These are phyloP conservation scores for Turnera subulata DNA, from an alignment of 345 rosid genomes.

Conservation along the genomic window DNA sequence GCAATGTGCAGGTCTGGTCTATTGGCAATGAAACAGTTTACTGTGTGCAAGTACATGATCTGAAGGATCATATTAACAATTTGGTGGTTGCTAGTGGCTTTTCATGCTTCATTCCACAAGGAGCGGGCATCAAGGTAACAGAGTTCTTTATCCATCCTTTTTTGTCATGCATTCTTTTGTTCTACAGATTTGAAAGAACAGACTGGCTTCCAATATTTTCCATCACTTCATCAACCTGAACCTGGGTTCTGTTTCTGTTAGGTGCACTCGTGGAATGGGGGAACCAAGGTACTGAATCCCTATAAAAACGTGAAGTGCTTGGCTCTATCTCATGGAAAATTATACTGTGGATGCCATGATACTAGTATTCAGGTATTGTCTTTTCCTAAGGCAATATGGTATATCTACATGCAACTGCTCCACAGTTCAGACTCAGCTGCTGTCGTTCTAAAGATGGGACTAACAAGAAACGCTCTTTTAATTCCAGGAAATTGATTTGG, in stretches of 20 bases:
- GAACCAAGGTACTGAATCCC: slow-evolving; percentile 45
- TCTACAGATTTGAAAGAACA: no score
- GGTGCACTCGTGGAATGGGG: slow-evolving; percentile 67
- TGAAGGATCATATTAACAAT: slow-evolving; percentile 61
- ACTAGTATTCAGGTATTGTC: slow-evolving; percentile 52
- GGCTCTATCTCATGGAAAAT: slow-evolving; percentile 49
- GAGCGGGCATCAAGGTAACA: slow-evolving; percentile 65
- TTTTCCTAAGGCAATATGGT: neutral
- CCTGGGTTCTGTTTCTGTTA: slow-evolving; percentile 9
- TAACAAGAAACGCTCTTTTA: neutral
- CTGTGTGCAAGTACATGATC: slow-evolving; percentile 54
- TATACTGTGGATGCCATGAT: slow-evolving; percentile 73
- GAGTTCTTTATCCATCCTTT: neutral
- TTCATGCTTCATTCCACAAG: slow-evolving; percentile 64
- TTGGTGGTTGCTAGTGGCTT: slow-evolving; percentile 44
- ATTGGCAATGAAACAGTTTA: slow-evolving; percentile 32
- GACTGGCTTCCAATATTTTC: neutral
- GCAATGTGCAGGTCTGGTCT: slow-evolving; percentile 48
- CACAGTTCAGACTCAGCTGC: neutral
- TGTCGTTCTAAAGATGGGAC: no score
- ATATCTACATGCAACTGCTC: neutral
- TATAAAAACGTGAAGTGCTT: slow-evolving; percentile 47
- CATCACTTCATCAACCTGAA: neutral
- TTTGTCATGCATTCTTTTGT: neutral
- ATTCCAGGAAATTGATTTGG: slow-evolving; percentile 64